These are phyloP conservation scores for Sporothrix sp. DNA, from an alignment of 2,329 filamentous ascomycete species.

Conservation along the genomic window DNA sequence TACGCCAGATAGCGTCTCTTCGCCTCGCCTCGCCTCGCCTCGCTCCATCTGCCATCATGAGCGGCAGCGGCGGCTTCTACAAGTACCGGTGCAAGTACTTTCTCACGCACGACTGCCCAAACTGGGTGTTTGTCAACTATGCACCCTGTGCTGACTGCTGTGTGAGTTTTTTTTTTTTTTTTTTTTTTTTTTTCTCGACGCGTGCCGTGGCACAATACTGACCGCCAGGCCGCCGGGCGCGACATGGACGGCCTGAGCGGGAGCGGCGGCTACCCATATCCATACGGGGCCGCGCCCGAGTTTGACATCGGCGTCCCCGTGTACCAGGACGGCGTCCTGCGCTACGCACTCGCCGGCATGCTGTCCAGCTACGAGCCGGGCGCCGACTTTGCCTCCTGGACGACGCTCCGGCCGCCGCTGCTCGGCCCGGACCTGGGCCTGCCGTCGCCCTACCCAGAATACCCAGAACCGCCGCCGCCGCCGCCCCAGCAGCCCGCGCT, in stretches of 20 bases:
- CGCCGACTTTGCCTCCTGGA: constrained; percentile 26
- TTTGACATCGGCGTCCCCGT: constrained; percentile 14
- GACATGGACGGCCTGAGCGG: constrained; percentile 27
- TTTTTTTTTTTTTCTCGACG: too few species aligned
- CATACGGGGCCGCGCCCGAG: not conserved
- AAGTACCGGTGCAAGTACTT: constrained; percentile 45
- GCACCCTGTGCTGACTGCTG: constrained; percentile 36
- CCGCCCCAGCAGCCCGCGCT: not conserved
- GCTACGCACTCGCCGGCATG: constrained; percentile 40
- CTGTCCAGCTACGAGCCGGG: constrained; percentile 29
- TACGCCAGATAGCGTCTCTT: too few species aligned
- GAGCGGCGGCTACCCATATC: not conserved
- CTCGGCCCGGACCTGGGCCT: not conserved
- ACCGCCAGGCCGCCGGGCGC: constrained; percentile 37
- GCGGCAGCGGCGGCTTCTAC: constrained; percentile 35
- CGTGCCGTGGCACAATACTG: not conserved
- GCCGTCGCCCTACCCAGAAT: not conserved
- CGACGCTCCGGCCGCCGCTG: constrained; percentile 25
- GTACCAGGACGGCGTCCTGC: constrained; percentile 33
- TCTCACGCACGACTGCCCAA: constrained; percentile 36
- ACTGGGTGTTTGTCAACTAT: constrained; percentile 41
- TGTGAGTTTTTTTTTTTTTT: constrained; percentile 25
- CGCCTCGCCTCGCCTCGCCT: too few species aligned
- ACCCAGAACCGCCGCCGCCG: too few species aligned
- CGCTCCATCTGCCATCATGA: constrained; percentile 23